phyloP scores from a whole-genome alignment of 2,329 filamentous ascomycete genomes.

The Botrytis byssoidea region DNA sequence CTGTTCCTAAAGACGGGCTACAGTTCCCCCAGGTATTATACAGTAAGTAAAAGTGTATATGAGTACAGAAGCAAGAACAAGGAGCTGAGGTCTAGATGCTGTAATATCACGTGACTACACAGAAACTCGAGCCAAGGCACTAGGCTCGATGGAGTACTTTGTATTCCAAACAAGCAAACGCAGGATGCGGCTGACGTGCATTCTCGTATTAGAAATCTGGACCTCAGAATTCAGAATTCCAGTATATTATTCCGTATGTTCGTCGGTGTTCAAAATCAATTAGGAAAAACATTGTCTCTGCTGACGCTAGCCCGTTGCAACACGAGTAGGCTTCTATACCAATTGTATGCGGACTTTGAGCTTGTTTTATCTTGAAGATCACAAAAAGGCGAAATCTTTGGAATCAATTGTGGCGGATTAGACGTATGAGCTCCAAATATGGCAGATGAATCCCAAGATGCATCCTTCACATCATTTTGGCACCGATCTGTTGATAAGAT shows the following conservation, averaged over 20 bases:
- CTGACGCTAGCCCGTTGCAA: background rate
- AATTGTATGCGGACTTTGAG: background rate
- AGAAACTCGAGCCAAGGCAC: background rate
- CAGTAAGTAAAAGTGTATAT: background rate
- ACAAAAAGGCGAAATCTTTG: background rate
- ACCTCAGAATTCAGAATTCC: background rate
- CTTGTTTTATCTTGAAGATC: background rate
- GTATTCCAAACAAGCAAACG: background rate
- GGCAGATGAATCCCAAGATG: slow-evolving; percentile 7
- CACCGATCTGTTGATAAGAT: slow-evolving; percentile 21
- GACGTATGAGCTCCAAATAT: background rate
- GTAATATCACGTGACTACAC: background rate
- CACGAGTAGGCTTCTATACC: background rate
- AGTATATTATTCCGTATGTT: background rate
- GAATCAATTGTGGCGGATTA: background rate
- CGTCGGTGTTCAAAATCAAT: background rate
- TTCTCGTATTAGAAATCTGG: background rate
- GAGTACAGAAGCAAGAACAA: background rate
- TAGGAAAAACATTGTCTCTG: background rate
- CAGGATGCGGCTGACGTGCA: background rate
- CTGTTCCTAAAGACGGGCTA: fast-evolving
- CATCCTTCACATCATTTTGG: slow-evolving; percentile 24
- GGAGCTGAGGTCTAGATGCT: background rate
- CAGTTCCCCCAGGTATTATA: too few species aligned
- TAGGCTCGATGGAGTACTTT: slow-evolving; percentile 9